These are phyloP conservation scores for Salicornia ramosissima DNA, from an alignment of 148 eudicot species.

Conservation along the genomic window DNA sequence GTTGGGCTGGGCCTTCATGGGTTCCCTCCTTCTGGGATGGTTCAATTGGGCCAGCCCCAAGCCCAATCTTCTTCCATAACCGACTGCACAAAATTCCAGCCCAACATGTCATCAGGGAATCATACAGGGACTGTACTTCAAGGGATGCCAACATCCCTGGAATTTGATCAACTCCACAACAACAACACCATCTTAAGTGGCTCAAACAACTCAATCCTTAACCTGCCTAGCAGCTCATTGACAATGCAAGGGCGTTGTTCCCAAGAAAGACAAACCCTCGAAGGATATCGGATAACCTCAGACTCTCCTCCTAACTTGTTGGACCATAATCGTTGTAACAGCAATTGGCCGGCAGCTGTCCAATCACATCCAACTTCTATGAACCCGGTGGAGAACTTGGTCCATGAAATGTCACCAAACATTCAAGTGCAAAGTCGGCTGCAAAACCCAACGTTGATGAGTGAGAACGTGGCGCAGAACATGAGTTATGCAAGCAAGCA, in stretches of 20 bases:
- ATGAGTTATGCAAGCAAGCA: conserved; percentile 23
- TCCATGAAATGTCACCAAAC: conserved; percentile 19
- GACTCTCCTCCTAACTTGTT: conserved; percentile 31
- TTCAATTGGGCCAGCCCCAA: conserved; percentile 41
- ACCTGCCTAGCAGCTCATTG: conserved; percentile 27
- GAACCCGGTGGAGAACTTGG: conserved; percentile 16
- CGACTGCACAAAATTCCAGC: conserved; percentile 31
- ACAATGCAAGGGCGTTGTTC: conserved; percentile 27
- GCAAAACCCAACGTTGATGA: conserved; percentile 25
- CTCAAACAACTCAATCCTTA: conserved; percentile 28
- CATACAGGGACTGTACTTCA: conserved; percentile 45
- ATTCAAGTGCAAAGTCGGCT: conserved; percentile 6
- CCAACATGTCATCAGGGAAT: conserved; percentile 26
- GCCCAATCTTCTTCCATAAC: conserved; percentile 27
- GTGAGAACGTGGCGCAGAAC: conserved; percentile 24
- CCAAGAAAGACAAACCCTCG: conserved; percentile 25
- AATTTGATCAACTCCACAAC: conserved; percentile 39
- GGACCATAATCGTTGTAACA: conserved; percentile 30
- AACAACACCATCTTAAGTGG: conserved; percentile 22
- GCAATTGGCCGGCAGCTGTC: conserved; percentile 35
- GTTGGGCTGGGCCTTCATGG: conserved; percentile 38
- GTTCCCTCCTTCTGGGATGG: conserved; percentile 40
- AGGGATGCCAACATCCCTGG: conserved; percentile 47
- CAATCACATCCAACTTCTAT: conserved; percentile 33
- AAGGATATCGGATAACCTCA: conserved; percentile 26